Evolutionary conservation across 768 basidiomycete species (phyloP), one percentile per base, ranked within the genome.

Genomic region (Basidioascus undulatus): DNA sequence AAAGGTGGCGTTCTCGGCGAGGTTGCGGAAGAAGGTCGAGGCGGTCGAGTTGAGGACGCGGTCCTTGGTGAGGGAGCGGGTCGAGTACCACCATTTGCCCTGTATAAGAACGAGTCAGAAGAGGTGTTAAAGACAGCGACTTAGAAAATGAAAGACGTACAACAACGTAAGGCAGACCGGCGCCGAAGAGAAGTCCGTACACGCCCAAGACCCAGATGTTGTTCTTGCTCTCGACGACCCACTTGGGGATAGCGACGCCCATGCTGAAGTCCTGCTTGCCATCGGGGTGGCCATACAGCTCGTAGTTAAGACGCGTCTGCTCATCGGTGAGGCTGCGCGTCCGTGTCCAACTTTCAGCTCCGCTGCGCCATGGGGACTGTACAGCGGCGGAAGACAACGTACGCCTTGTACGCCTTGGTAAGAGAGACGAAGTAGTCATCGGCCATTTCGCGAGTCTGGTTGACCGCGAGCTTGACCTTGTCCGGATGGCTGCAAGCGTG

Each of bases 51-150:
- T 71, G 44, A 81, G 64, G 42, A 92, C 67, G 32, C 84, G 83
- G 48, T 98, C 92, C 57, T 92, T 87, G 13, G 92, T 98, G 58
- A 70, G 74, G 47, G 72, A 66, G 42, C 79, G 68, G 49, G 73
- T 80, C 4, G 83, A 81, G 53, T 94, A 98, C 92, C 92, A 98
- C 92, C 92, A 96, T 26, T 74, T 70, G 12, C 83, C 78, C 74
- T 76, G 49, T 7, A 39, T 32, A 23, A 34, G 16, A 10, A 38
- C 15, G 20, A 37, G 36, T 18, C 35, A 12, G 34, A 41, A 12
- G 18, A 20, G 24, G 15, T n/a, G n/a, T n/a, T n/a, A n/a, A n/a
- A n/a, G n/a, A n/a, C n/a, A 39, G 26, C 37, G 42, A 18, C 31
- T 37, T 19, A n/a, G 23, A n/a, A 18, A 32, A 25, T 15, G 6